Evolutionary conservation across 2,329 filamentous ascomycete species (phyloP).

Genomic region (Passalora sequoiae): DNA sequence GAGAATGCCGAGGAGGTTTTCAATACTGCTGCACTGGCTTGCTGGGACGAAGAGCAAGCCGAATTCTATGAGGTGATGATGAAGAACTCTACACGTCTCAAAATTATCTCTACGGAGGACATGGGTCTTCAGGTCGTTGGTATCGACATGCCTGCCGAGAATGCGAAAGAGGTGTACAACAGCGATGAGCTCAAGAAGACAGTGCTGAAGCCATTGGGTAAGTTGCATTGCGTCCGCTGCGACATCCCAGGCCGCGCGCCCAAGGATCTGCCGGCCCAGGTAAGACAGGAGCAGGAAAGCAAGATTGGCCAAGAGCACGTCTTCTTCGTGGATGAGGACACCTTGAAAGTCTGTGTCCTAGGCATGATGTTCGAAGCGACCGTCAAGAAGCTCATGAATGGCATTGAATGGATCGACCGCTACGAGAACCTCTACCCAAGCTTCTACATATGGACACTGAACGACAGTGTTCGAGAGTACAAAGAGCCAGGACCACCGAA

Average conservation of each 20-base stretch:
- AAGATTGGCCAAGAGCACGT: slow-evolving; percentile 46
- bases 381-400: slow-evolving; percentile 28
- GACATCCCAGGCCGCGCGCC: slow-evolving; percentile 36
- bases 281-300: slow-evolving; percentile 18
- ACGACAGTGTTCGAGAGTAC: slow-evolving; percentile 37
- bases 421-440: slow-evolving; percentile 38
- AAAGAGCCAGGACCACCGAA: slow-evolving; percentile 28
- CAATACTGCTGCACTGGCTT: slow-evolving; percentile 46
- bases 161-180: slow-evolving; percentile 48
- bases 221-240: slow-evolving; percentile 50
- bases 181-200: slow-evolving; percentile 34
- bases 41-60: slow-evolving; percentile 35
- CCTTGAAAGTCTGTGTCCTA: slow-evolving; percentile 53
- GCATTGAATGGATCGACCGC: slow-evolving; percentile 36
- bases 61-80: slow-evolving; percentile 14
- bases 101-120: slow-evolving; percentile 42
- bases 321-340: slow-evolving; percentile 64
- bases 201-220: slow-evolving; percentile 49
- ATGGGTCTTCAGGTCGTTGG: slow-evolving; percentile 57
- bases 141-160: slow-evolving; percentile 45
- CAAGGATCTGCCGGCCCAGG: slow-evolving; percentile 22
- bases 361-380: slow-evolving; percentile 50
- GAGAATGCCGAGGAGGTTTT: slow-evolving; percentile 48
- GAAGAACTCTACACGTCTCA: slow-evolving; percentile 34
- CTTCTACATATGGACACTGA: slow-evolving; percentile 43